These are phyloP conservation scores for Phaeosphaeria sp. DNA, from an alignment of 2,329 filamentous ascomycete genomes.

Conservation along the genomic window DNA sequence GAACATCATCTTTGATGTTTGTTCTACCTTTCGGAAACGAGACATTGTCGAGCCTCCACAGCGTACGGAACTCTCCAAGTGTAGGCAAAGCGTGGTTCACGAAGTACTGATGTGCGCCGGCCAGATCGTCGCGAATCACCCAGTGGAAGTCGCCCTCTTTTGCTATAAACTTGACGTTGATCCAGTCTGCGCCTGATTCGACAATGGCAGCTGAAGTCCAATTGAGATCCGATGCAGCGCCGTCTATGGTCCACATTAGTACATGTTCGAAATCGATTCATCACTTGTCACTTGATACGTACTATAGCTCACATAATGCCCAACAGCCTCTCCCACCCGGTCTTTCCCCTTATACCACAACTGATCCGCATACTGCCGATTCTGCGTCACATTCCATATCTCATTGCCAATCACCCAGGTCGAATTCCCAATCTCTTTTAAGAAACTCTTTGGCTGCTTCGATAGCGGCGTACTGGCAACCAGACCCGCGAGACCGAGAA, in stretches of 20 bases:
- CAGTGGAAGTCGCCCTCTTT: conserved; percentile 60
- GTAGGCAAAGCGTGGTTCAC: conserved; percentile 58
- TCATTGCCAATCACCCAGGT: conserved; percentile 51
- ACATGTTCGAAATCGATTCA: background rate
- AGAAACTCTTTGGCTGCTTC: conserved; percentile 27
- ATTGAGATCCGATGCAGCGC: conserved; percentile 54
- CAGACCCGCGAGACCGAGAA: conserved; percentile 22
- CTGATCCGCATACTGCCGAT: conserved; percentile 48
- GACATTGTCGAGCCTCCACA: conserved; percentile 59
- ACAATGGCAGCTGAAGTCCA: conserved; percentile 57
- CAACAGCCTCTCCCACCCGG: conserved; percentile 50
- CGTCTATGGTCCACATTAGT: conserved; percentile 45
- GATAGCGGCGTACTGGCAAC: conserved; percentile 23
- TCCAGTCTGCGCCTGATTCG: conserved; percentile 51
- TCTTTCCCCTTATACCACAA: conserved; percentile 53
- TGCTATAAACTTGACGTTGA: conserved; percentile 58
- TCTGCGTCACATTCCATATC: conserved; percentile 53
- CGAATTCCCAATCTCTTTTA: conserved; percentile 41
- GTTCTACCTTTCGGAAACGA: conserved; percentile 58
- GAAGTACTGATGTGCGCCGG: conserved; percentile 64
- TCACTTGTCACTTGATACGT: conserved; percentile 12
- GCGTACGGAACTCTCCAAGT: conserved; percentile 59
- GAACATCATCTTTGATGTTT: conserved; percentile 53
- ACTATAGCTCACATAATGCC: conserved; percentile 57
- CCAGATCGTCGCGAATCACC: conserved; percentile 58